Percentiles rank a stretch among this genome's conserved stretches.
Conservation (phyloP, 768 basidiomycete genomes). For the Tricholoma flavovirens region DNA sequence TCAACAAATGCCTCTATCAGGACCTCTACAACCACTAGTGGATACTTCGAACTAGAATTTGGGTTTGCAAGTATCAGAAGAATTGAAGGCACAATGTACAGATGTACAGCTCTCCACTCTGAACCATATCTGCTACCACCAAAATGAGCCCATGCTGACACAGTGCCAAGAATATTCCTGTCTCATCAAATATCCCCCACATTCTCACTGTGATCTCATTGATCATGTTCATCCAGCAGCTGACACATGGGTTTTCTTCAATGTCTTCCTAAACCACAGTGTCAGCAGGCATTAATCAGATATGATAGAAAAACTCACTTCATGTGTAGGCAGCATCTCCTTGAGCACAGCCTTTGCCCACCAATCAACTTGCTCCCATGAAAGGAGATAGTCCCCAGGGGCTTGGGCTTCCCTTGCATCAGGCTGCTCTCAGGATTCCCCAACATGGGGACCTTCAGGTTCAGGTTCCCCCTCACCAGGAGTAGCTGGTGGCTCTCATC, state of each 20-base stretch:
- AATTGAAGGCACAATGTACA: slow-evolving; percentile 12
- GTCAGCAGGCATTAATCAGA: neutral
- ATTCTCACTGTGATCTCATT: slow-evolving; percentile 13
- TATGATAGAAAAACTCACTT: neutral
- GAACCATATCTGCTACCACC: slow-evolving; percentile 12
- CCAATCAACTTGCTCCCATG: slow-evolving; percentile 13
- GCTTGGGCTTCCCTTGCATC: slow-evolving; percentile 8
- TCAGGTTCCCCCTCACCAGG: slow-evolving; percentile 1
- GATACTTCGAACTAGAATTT: slow-evolving; percentile 21
- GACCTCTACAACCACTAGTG: slow-evolving; percentile 14
- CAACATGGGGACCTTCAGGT: slow-evolving; percentile 1
- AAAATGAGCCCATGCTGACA: slow-evolving; percentile 24
- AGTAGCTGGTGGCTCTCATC: neutral
- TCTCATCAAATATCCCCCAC: slow-evolving; percentile 24
- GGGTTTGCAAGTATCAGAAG: neutral
- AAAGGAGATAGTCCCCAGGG: slow-evolving; percentile 19
- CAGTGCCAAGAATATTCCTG: slow-evolving; percentile 20
- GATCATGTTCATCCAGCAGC: slow-evolving; percentile 17
- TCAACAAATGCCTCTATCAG: slow-evolving; percentile 13
- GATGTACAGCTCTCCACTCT: slow-evolving; percentile 21
- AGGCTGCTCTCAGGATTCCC: slow-evolving; percentile 3
- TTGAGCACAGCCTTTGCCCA: slow-evolving; percentile 15
- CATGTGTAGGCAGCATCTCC: slow-evolving; percentile 1
- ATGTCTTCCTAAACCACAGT: neutral
- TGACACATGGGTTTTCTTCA: slow-evolving; percentile 14